Base-by-base conservation (phyloP, 2,329 filamentous ascomycete species). In the Sarocladium strictum region DNA sequence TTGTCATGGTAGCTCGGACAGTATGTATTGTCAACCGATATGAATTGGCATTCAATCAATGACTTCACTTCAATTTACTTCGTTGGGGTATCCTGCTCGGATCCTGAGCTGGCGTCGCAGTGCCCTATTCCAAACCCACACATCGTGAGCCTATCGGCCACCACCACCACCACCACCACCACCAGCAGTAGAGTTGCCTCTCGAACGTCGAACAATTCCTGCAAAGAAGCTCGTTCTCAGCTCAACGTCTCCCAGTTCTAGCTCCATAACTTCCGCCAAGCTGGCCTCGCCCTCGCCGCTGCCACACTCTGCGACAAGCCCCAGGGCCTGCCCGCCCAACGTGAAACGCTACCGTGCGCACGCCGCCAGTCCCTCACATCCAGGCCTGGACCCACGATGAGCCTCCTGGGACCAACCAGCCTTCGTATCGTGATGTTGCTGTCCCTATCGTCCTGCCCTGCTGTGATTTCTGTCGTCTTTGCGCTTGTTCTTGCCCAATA, bases 341-440 rank as follows among this genome's bases (percentile, higher is more conserved):
- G 60, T 72, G 70, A 73, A 73, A 72, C 71, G 61, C 58, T 62
- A 40, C 33, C 52, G 37, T 55, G 47, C 47, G 40, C 40, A 27
- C n/a, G 47, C 43, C 24, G 11, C 29, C 29, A 24, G 9, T 45
- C 40, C 40, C 40, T 32, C 11, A 27, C 45, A 29, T 3, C 24
- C 19, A 50, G 45, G 10, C 19, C 50, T 38, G 21, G 50, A 47
- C 43, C 43, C 43, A 47, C 43, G 43, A 47, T 35, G 23, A 35
- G 17, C 26, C 29, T 33, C 29, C 17, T 19, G 21, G 23, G 38
- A 43, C 38, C 38, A 43, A 10, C 17, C 38, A 21, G 12, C n/a
- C 12, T 23, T 19, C 38, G 17, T 23, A 43, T 43, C 38, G 38
- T 19, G 12, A 23, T 10, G n/a, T 23, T 43, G 38, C 9, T 43